These are phyloP conservation scores for Starmerella vaccinii DNA, from an alignment of 805 yeast genomes.

Conservation along the genomic window DNA sequence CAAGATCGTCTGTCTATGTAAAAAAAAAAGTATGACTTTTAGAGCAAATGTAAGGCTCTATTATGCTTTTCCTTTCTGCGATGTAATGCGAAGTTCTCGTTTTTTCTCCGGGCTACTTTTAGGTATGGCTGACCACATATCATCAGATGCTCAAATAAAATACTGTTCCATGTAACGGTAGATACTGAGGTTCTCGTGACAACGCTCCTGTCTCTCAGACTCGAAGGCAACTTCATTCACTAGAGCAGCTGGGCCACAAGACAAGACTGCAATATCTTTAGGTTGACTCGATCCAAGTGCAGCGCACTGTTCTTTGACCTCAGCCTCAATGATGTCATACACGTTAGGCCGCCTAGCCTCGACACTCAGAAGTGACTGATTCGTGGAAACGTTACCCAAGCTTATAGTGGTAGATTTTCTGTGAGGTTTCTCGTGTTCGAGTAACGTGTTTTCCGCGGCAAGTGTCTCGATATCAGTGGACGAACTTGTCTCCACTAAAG, in stretches of 20 bases:
- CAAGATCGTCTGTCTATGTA: no score
- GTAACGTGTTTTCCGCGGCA: background rate
- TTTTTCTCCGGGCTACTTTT: no score
- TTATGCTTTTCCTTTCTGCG: no score
- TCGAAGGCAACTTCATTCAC: conserved; percentile 1
- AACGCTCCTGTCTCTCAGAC: conserved; percentile 3
- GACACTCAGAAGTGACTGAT: background rate
- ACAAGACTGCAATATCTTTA: background rate
- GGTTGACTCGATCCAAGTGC: background rate
- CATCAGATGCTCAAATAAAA: background rate
- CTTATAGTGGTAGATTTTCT: background rate
- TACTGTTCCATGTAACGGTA: conserved; percentile 2
- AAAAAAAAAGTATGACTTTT: no score
- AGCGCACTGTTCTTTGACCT: background rate
- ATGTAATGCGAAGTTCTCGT: no score
- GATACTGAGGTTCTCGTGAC: background rate
- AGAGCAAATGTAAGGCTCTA: no score
- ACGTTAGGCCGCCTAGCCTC: background rate
- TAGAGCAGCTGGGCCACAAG: background rate
- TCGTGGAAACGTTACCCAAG: background rate
- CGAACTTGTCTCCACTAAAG: background rate
- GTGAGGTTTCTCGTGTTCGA: background rate
- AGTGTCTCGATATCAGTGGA: background rate
- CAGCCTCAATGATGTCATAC: background rate
- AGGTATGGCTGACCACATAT: no score